These are phyloP conservation scores for Rhypophila decipiens DNA, from an alignment of 495 filamentous ascomycete genomes.

Conservation along the genomic window DNA sequence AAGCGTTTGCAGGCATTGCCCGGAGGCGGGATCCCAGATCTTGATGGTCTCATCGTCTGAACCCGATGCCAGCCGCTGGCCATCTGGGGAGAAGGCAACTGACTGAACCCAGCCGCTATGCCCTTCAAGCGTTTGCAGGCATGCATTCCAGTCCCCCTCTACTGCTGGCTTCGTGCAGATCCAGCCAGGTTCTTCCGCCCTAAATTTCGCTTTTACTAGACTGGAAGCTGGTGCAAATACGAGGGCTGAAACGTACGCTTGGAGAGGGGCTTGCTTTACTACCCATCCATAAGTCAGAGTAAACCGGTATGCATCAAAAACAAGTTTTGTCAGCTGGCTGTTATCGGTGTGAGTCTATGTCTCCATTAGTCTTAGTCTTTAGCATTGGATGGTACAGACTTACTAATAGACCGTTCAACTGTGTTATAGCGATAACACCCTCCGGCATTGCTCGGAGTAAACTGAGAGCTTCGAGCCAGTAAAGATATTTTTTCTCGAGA, in stretches of 20 bases:
- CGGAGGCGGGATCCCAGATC: constrained; percentile 9
- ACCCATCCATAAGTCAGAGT: constrained; percentile 12
- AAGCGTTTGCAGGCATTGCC: neutral
- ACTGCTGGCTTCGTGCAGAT: neutral
- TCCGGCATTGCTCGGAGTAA: constrained; percentile 21
- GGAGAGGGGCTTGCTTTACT: constrained; percentile 20
- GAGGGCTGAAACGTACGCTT: constrained; percentile 10
- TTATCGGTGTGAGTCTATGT: neutral
- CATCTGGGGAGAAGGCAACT: constrained; percentile 8
- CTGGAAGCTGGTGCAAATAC: constrained; percentile 9
- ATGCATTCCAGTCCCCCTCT: constrained; percentile 9
- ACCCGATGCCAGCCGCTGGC: constrained; percentile 8
- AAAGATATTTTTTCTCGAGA: constrained; percentile 12
- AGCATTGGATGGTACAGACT: neutral
- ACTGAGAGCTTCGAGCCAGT: constrained; percentile 19
- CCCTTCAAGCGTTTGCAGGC: constrained; percentile 2
- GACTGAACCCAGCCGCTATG: constrained; percentile 4
- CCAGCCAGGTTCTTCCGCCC: constrained; percentile 7
- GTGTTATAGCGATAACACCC: constrained; percentile 12
- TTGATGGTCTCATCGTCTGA: constrained; percentile 9
- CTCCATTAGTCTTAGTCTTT: neutral
- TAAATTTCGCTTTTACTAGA: constrained; percentile 11
- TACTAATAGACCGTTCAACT: constrained; percentile 14
- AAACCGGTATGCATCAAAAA: constrained; percentile 24
- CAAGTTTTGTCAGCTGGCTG: neutral